Base-by-base conservation (phyloP, 257 asterid genomes). In the Pogostemon cablin region DNA sequence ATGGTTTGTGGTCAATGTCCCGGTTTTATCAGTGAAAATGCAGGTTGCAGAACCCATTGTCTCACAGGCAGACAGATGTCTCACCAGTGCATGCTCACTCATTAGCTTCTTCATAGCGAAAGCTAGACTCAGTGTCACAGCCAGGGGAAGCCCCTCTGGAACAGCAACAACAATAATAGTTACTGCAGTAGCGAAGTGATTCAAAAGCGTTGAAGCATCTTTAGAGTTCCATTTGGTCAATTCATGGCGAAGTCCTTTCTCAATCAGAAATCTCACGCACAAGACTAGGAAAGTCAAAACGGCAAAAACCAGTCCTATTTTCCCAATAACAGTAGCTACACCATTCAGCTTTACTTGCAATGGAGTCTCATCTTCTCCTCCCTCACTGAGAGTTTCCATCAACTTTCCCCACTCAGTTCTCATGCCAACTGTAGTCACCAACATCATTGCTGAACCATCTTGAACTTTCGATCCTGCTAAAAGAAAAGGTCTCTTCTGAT, bases 321-420 rank as follows among this genome's bases (percentile, higher is more conserved):
- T 91, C 75, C 97, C 99, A 52, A 93, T 93, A 73, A 87, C 68
- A 47, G 97, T 93, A 4, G 99, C 99, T 50, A 93, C 99, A 47
- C 97, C 96, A 42, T 93, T 89, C 49, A 93, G 86, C 86, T 91
- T 93, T 77, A 91, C 99, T 82, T 93, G 99, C 59, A 91, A 75
- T 2, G 97, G 99, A 34, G 97, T 91, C 84, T 93, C 99, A 34
- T 91, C 99, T 75, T 93, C 97, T 71, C 99, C 97, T 3, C 96
- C 95, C 57, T 89, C 96, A 20, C 90, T 85, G n/a, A 93, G 75
- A 67, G 96, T 93, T 77, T 89, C 96, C 99, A 91, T 86, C 81
- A 93, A 62, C 81, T 93, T 93, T 62, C 97, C 99, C 99, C 99
- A 91, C 80, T 93, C 97, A 50, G 99, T 93, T 81, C 95, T 87